phyloP scores from a whole-genome alignment of 805 yeast genomes.

The Lipomyces sp. region DNA sequence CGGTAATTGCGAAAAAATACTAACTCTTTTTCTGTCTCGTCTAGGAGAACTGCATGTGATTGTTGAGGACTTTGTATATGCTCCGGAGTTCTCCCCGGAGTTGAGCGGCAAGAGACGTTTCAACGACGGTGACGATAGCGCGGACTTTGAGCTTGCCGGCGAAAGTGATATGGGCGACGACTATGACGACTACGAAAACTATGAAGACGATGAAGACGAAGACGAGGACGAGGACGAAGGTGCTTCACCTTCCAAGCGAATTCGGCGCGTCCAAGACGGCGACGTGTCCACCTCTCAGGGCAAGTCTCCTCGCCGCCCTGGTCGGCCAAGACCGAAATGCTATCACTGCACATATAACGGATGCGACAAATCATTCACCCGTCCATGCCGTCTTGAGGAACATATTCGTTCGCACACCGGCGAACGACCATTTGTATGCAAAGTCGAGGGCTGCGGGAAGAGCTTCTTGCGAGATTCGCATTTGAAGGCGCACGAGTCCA shows the following conservation, averaged over 20 bases:
- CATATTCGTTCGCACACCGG: constrained; percentile 77
- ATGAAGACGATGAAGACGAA: not conserved
- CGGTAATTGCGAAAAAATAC: no score
- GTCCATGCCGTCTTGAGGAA: constrained; percentile 80
- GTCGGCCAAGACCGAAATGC: constrained; percentile 51
- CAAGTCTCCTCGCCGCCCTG: no score
- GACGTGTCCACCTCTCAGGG: no score
- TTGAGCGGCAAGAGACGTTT: no score
- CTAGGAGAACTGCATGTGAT: no score
- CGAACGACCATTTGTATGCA: constrained; percentile 71
- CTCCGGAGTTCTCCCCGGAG: no score
- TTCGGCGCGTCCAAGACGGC: no score
- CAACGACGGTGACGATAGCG: no score
- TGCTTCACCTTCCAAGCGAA: no score
- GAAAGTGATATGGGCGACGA: not conserved
- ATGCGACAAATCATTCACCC: constrained; percentile 71
- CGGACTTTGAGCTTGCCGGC: not conserved
- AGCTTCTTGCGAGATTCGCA: constrained; percentile 77
- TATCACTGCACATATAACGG: constrained; percentile 61
- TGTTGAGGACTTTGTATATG: no score
- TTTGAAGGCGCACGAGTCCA: constrained; percentile 62
- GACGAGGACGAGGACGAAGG: not conserved
- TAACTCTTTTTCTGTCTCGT: no score
- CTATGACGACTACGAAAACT: constrained; percentile 2
- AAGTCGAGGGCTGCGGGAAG: constrained; percentile 51